A percentile compares a stretch with the other conserved stretches of the same genome.
These are phyloP conservation scores for Pholiota molesta DNA, from an alignment of 768 basidiomycete genomes.

Conservation along the genomic window DNA sequence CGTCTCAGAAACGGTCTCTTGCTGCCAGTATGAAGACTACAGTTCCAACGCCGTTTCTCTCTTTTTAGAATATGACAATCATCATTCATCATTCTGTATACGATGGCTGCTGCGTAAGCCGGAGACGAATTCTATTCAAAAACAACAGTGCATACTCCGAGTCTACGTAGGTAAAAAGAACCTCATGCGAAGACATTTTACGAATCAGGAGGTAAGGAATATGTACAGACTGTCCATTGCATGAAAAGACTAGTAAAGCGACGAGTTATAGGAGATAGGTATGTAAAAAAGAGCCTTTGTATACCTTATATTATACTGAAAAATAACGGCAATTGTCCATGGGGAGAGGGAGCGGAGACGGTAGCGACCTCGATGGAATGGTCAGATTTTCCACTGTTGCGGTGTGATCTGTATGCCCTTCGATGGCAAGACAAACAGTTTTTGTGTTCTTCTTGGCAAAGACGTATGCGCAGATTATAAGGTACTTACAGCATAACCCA, in stretches of 20 bases:
- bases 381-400: constrained; percentile 14
- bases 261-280: constrained; percentile 15
- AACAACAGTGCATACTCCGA: neutral
- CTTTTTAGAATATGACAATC: too few species aligned
- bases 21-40: too few species aligned
- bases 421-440: neutral
- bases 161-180: neutral
- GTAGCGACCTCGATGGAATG: neutral
- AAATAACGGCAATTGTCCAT: constrained; percentile 15
- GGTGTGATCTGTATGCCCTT: neutral
- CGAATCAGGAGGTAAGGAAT: neutral
- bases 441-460: neutral
- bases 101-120: neutral
- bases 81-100: too few species aligned
- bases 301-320: constrained; percentile 24
- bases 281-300: constrained; percentile 18
- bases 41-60: too few species aligned
- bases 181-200: neutral
- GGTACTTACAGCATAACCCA: neutral
- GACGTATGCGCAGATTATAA: neutral
- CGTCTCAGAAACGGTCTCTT: too few species aligned
- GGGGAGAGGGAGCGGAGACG: neutral
- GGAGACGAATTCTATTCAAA: constrained; percentile 1
- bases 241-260: neutral
- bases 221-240: neutral